Evolutionary conservation across 768 basidiomycete species (phyloP), one percentile per base, ranked within the genome.

Genomic region (Podaxis sp.): DNA sequence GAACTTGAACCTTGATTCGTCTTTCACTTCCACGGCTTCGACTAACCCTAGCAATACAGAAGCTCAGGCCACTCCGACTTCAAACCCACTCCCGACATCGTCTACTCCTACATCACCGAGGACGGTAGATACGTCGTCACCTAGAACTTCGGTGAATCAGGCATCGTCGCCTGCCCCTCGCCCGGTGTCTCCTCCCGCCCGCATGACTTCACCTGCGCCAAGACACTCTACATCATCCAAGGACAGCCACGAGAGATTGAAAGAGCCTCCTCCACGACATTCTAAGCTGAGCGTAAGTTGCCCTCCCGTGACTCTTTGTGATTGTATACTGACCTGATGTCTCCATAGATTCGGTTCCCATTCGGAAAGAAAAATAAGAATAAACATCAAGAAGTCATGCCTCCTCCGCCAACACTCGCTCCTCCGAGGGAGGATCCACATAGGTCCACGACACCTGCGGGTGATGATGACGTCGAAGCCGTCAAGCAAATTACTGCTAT

Each of bases 401-500:
- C 78, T 40, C 66, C 81, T 64, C 75, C 75, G 52, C 76, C 76
- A 20, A 78, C 71, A 30, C 76, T 81, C 2, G 73, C 77, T 5
- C 75, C 80, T 48, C 80, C 84, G 24, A 72, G 76, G 28, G 83
- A 85, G 64, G 82, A 84, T 65, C 72, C 76, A 0, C 65, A 71
- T 33, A 70, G 80, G 41, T 73, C 69, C 3, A 64, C 67, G 10
- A 83, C 87, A 2, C 85, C 88, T 1, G 82, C 82, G 12, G 78
- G 80, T 12, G 87, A 87, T 30, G 90, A 90, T 65, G 91, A 95
- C 62, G 86, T 87, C 12, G 87, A 88, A 65, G 77, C 87, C 1
- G 90, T 95, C 22, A 91, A 87, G 70, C 87, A 90, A 70, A 78
- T 99, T 44, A 87, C 87, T 52, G 84, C 82, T 20, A 97, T 98